Evolutionary conservation across 805 yeast species (phyloP).

Genomic region (Zygotorulaspora sp.): DNA sequence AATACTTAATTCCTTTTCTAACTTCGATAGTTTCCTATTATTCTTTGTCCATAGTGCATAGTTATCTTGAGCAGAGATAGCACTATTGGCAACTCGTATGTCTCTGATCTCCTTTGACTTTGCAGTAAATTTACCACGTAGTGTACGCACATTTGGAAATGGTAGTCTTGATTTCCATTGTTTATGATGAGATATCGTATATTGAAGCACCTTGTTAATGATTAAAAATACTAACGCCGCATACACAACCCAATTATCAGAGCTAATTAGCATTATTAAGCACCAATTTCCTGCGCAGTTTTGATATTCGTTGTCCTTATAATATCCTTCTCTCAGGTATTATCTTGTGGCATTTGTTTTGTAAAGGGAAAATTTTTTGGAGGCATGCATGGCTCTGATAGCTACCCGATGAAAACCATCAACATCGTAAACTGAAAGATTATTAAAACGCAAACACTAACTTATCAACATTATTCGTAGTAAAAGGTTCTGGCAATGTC

Average conservation of each 20-base stretch:
- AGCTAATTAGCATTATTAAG: constrained; percentile 6
- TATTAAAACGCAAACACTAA: too few relatives aligned
- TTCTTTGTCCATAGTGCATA: constrained; percentile 95
- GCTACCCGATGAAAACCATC: background rate
- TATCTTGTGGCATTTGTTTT: too few relatives aligned
- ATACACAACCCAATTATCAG: constrained; percentile 19
- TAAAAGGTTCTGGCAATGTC: constrained; percentile 15
- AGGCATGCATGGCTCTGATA: too few relatives aligned
- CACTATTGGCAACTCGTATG: constrained; percentile 49
- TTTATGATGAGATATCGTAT: constrained; percentile 22
- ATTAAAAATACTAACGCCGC: constrained; percentile 20
- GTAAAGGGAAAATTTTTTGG: constrained; percentile 4
- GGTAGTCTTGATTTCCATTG: constrained; percentile 17
- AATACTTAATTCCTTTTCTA: constrained; percentile 47
- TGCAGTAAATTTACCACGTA: constrained; percentile 29
- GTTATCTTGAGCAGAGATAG: constrained; percentile 83
- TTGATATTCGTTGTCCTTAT: too few relatives aligned
- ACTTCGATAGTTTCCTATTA: constrained; percentile 62
- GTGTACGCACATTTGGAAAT: constrained; percentile 22
- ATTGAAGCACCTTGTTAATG: constrained; percentile 23
- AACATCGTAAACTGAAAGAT: background rate
- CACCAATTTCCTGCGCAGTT: too few relatives aligned
- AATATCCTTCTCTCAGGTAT: too few relatives aligned
- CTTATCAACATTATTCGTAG: background rate
- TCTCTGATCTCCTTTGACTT: constrained; percentile 43